Conservation (phyloP, 495 filamentous ascomycete genomes). For the Penicillium antarcticum region DNA sequence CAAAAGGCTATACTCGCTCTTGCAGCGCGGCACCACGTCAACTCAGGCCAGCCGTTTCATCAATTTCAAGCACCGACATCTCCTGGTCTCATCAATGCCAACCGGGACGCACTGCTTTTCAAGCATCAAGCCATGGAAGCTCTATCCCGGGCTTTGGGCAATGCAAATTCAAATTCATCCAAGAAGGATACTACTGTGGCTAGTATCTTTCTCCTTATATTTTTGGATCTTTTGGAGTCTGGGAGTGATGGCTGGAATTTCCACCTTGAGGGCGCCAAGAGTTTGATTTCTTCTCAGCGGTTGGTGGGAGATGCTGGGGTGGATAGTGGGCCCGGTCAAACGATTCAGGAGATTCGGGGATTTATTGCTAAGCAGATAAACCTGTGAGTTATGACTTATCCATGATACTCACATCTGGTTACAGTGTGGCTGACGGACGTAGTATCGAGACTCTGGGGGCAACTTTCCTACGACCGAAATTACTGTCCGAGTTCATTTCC, state of each 20-base stretch:
- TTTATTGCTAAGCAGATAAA: conserved; percentile 30
- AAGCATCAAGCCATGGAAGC: conserved; percentile 49
- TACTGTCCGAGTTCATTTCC: conserved; percentile 23
- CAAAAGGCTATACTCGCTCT: conserved; percentile 50
- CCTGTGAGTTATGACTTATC: conserved; percentile 11
- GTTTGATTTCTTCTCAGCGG: conserved; percentile 31
- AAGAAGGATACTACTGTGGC: conserved; percentile 35
- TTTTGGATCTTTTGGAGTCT: conserved; percentile 48
- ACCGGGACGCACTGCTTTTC: conserved; percentile 46
- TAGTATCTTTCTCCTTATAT: conserved; percentile 50
- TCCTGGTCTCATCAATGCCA: conserved; percentile 15
- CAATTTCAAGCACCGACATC: conserved; percentile 8
- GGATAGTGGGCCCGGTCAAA: conserved; percentile 19
- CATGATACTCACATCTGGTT: not conserved
- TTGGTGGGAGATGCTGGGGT: conserved; percentile 13
- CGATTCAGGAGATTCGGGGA: conserved; percentile 21
- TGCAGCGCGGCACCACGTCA: conserved; percentile 53
- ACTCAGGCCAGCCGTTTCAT: conserved; percentile 25
- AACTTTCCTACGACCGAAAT: conserved; percentile 43
- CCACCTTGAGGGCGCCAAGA: conserved; percentile 48
- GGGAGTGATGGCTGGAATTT: conserved; percentile 46
- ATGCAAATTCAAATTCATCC: conserved; percentile 8
- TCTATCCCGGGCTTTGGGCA: conserved; percentile 30
- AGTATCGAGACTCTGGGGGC: conserved; percentile 42
- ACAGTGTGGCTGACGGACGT: not conserved